phyloP scores from a whole-genome alignment of 805 yeast genomes.

The Kluyveromyces siamensis region DNA sequence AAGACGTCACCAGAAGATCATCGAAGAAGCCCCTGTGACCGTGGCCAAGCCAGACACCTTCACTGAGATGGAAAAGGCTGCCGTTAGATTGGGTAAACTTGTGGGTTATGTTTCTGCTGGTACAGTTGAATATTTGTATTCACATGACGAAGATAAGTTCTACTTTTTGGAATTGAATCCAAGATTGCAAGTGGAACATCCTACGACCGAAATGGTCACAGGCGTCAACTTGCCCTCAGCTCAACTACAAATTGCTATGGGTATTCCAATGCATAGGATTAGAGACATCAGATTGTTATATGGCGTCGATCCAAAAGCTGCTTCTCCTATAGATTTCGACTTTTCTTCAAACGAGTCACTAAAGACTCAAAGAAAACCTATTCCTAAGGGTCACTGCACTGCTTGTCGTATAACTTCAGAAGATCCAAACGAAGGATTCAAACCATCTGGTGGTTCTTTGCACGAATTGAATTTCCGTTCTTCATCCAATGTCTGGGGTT shows the following conservation, averaged over 20 bases:
- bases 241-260: slow-evolving; percentile 98
- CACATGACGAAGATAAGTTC: slow-evolving; percentile 88
- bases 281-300: slow-evolving; percentile 86
- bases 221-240: slow-evolving; percentile 98
- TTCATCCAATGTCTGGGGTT: slow-evolving; percentile 98
- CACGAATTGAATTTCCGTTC: slow-evolving; percentile 96
- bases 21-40: slow-evolving; percentile 99
- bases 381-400: slow-evolving; percentile 97
- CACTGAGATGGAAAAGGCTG: slow-evolving; percentile 90
- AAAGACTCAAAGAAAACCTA: slow-evolving; percentile 80
- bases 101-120: slow-evolving; percentile 99
- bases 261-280: slow-evolving; percentile 93
- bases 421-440: slow-evolving; percentile 99
- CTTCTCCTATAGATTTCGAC: slow-evolving; percentile 84
- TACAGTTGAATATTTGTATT: slow-evolving; percentile 94
- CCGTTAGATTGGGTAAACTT: slow-evolving; percentile 90
- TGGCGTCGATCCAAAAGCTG: slow-evolving; percentile 92
- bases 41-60: slow-evolving; percentile 83
- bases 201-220: slow-evolving; percentile 98
- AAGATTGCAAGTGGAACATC: slow-evolving; percentile 98
- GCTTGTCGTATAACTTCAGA: slow-evolving; percentile 99
- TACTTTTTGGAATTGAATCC: slow-evolving; percentile 96
- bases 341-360: slow-evolving; percentile 66
- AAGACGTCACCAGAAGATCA: slow-evolving; percentile 98
- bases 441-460: slow-evolving; percentile 94